Percentiles rank a stretch among this genome's conserved stretches.
These are phyloP conservation scores for Cryptosporidium muris DNA, from an alignment of 169 alveolate genomes.

Conservation along the genomic window DNA sequence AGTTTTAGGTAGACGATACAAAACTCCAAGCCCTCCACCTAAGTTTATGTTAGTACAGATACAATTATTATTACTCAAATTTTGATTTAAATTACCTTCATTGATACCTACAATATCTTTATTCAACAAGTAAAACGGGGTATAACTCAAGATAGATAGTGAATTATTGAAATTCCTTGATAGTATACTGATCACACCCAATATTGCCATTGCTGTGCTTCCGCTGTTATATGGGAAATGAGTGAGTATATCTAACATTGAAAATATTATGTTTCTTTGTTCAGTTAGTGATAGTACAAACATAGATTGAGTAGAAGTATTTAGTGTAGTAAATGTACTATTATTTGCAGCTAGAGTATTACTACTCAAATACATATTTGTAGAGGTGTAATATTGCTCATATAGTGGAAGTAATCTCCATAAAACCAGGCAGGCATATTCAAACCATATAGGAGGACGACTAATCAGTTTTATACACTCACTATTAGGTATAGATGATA, in stretches of 20 bases:
- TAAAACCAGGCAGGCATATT: slow-evolving; percentile 45
- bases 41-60: slow-evolving; percentile 46
- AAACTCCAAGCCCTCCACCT: slow-evolving; percentile 63
- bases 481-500: neutral
- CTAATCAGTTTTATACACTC: slow-evolving; percentile 20
- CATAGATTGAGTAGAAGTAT: neutral
- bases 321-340: no score
- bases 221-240: slow-evolving; percentile 63
- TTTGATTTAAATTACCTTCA: slow-evolving; percentile 8
- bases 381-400: neutral
- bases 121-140: slow-evolving; percentile 44
- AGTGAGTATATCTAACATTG: slow-evolving; percentile 53
- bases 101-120: no score
- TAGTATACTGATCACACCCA: slow-evolving; percentile 50
- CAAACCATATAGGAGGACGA: slow-evolving; percentile 68
- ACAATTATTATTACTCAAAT: slow-evolving; percentile 15
- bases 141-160: slow-evolving; percentile 33
- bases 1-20: slow-evolving; percentile 40
- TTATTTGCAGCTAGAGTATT: neutral
- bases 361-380: neutral
- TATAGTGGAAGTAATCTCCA: slow-evolving; percentile 61
- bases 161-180: slow-evolving; percentile 44
- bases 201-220: slow-evolving; percentile 55
- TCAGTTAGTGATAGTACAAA: slow-evolving; percentile 11
- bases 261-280: slow-evolving; percentile 35